Percentiles rank a stretch among this genome's conserved stretches.
These are phyloP conservation scores for Russula sp. DNA, from an alignment of 768 basidiomycete species.

Conservation along the genomic window DNA sequence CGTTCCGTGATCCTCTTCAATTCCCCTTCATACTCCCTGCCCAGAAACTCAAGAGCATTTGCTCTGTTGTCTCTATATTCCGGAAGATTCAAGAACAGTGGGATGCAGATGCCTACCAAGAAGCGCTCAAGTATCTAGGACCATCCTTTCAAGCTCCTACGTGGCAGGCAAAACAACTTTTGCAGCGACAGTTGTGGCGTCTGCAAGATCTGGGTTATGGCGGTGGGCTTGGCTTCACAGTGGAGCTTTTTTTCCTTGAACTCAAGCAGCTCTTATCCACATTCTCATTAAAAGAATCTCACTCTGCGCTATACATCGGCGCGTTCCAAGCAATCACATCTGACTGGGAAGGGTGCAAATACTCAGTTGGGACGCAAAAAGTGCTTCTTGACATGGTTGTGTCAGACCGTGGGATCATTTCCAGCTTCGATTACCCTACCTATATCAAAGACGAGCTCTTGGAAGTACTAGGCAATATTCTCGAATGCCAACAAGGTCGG, in stretches of 20 bases:
- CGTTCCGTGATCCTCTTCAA: background rate
- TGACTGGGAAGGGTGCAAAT: conserved; percentile 1
- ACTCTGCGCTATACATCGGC: background rate
- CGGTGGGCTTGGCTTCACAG: conserved; percentile 4
- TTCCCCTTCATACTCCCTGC: background rate
- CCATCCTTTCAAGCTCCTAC: background rate
- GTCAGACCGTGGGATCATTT: background rate
- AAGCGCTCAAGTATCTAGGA: background rate
- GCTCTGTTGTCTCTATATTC: background rate
- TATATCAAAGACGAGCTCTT: background rate
- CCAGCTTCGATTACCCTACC: background rate
- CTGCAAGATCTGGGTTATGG: background rate
- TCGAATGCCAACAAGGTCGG: background rate
- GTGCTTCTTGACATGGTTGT: conserved; percentile 19
- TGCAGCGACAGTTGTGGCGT: conserved; percentile 1
- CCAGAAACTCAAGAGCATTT: background rate
- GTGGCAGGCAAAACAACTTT: background rate
- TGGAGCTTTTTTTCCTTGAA: conserved; percentile 9
- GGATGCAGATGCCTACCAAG: background rate
- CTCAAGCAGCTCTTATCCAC: background rate
- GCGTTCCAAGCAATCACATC: conserved; percentile 8
- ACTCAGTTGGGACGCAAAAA: conserved; percentile 11
- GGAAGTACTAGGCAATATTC: background rate
- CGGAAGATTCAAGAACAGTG: background rate
- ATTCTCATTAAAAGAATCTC: background rate